These are phyloP conservation scores for Psidium friedrichsthalianum DNA, from an alignment of 345 rosid genomes.

Conservation along the genomic window DNA sequence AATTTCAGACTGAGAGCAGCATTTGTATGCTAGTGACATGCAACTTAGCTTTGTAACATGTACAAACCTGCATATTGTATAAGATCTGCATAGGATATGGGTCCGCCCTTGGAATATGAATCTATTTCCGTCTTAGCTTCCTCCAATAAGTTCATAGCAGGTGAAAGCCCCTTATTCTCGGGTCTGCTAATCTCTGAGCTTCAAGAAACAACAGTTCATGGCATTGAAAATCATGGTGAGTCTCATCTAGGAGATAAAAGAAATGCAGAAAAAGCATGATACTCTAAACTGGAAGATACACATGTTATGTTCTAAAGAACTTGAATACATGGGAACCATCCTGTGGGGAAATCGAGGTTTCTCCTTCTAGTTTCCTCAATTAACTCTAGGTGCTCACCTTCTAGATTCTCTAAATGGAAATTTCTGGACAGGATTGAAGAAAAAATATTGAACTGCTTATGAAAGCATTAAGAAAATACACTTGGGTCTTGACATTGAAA, in stretches of 20 bases:
- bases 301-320: neutral
- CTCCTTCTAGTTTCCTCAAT: neutral
- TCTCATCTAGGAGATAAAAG: neutral
- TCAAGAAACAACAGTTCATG: slow-evolving; percentile 20
- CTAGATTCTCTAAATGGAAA: neutral
- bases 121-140: slow-evolving; percentile 70
- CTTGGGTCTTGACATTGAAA: neutral
- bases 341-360: neutral
- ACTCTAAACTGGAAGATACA: neutral
- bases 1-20: neutral
- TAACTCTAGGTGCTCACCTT: neutral
- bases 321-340: neutral
- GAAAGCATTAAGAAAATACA: neutral
- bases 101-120: slow-evolving; percentile 82
- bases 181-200: slow-evolving; percentile 94
- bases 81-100: slow-evolving; percentile 79
- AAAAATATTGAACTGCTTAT: neutral
- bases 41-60: neutral
- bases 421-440: neutral
- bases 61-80: slow-evolving; percentile 59
- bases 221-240: neutral
- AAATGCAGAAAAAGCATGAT: neutral
- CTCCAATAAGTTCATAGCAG: slow-evolving; percentile 47
- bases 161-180: slow-evolving; percentile 71
- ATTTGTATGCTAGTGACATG: neutral